A percentile compares a stretch with the other conserved stretches of the same genome.
Conservation (phyloP, 2,329 filamentous ascomycete species). For the Ascochyta viciae-villosae region DNA sequence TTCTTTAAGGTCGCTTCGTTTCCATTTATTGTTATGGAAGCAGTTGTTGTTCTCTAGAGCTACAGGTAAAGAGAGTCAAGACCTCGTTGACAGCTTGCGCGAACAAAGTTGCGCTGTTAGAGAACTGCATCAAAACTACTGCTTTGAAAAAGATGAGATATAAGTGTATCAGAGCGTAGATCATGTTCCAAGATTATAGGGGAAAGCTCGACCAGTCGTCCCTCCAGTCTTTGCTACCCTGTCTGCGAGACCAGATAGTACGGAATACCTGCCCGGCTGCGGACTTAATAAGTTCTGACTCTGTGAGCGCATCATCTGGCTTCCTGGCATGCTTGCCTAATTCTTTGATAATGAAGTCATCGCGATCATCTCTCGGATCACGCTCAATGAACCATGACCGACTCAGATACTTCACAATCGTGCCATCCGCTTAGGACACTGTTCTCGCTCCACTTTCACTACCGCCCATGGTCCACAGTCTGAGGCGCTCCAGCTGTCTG, state of each 20-base stretch:
- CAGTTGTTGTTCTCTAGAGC: no score
- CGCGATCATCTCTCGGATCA: constrained; percentile 17
- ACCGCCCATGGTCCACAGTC: constrained; percentile 26
- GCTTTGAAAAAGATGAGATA: no score
- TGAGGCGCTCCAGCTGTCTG: constrained; percentile 25
- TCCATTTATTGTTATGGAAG: no score
- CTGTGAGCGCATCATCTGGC: neutral
- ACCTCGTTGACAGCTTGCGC: no score
- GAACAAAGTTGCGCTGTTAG: no score
- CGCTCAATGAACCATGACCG: constrained; percentile 33
- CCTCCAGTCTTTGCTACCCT: constrained; percentile 23
- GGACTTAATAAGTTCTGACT: neutral
- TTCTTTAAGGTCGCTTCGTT: no score
- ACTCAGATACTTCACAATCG: constrained; percentile 18
- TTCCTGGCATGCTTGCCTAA: constrained; percentile 20
- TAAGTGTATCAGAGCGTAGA: no score
- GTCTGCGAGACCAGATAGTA: constrained; percentile 21
- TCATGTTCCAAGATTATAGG: neutral
- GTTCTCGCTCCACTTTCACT: constrained; percentile 6
- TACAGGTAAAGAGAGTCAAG: no score
- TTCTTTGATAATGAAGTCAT: constrained; percentile 26
- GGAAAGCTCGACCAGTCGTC: constrained; percentile 33
- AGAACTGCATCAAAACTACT: no score
- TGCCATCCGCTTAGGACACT: neutral
- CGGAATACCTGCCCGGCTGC: constrained; percentile 17